Evolutionary conservation across 805 yeast species (phyloP).

Genomic region (Candida cerambycidarum): DNA sequence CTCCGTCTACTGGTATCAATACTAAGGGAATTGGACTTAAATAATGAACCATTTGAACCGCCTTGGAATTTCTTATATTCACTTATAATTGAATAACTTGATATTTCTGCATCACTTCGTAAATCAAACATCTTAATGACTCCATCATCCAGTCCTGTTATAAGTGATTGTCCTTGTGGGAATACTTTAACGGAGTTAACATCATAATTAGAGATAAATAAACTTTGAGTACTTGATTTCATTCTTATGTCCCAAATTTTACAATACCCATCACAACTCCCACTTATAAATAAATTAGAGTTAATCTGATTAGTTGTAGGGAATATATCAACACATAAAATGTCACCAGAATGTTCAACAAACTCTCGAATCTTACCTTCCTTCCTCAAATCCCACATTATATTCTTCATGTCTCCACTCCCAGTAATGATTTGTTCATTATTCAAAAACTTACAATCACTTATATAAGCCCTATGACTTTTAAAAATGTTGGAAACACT

Average conservation of each 20-base stretch:
- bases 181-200: conserved; percentile 59
- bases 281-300: conserved; percentile 49
- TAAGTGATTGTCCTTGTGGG: conserved; percentile 70
- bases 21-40: neutral
- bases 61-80: conserved; percentile 10
- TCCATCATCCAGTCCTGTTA: conserved; percentile 81
- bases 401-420: conserved; percentile 81
- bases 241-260: conserved; percentile 65
- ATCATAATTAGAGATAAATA: conserved; percentile 62
- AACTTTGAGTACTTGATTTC: conserved; percentile 47
- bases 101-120: conserved; percentile 70
- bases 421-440: conserved; percentile 61
- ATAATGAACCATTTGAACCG: conserved; percentile 15
- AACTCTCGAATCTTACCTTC: conserved; percentile 54
- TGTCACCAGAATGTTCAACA: conserved; percentile 72
- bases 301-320: conserved; percentile 19
- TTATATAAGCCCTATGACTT: conserved; percentile 82
- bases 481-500: conserved; percentile 56
- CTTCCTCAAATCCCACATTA: conserved; percentile 74
- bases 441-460: conserved; percentile 67
- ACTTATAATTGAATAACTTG: conserved; percentile 37
- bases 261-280: conserved; percentile 68
- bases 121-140: conserved; percentile 67
- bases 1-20: conserved; percentile 6
- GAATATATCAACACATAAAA: conserved; percentile 44